phyloP scores from a whole-genome alignment of 2,329 filamentous ascomycete species.

The Aureobasidium sp. region DNA sequence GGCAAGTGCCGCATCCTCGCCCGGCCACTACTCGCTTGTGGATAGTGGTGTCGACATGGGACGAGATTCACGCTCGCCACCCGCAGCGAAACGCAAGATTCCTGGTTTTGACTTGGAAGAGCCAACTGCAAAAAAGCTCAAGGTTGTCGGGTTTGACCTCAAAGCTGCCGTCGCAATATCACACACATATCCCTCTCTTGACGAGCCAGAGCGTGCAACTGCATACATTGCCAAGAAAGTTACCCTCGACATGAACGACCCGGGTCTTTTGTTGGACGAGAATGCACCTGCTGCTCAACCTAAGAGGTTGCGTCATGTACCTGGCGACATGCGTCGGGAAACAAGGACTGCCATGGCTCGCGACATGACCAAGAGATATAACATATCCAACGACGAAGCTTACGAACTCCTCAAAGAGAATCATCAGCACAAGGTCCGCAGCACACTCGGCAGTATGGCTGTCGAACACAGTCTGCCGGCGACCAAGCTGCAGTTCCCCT shows the following conservation, averaged over 20 bases:
- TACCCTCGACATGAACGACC: slow-evolving; percentile 80
- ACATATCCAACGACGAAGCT: slow-evolving; percentile 91
- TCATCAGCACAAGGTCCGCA: slow-evolving; percentile 90
- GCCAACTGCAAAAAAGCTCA: slow-evolving; percentile 24
- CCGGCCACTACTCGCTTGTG: slow-evolving; percentile 15
- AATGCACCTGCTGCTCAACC: slow-evolving; percentile 56
- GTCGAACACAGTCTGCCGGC: slow-evolving; percentile 93
- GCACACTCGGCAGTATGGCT: slow-evolving; percentile 82
- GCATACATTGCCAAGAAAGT: slow-evolving; percentile 69
- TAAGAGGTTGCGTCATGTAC: slow-evolving; percentile 46
- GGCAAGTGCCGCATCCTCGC: slow-evolving; percentile 46
- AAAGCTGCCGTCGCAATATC: slow-evolving; percentile 45
- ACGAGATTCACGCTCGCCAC: slow-evolving; percentile 25
- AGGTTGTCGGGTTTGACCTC: slow-evolving; percentile 15
- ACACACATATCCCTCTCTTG: slow-evolving; percentile 64
- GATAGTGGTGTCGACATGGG: slow-evolving; percentile 24
- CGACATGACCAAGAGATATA: slow-evolving; percentile 75
- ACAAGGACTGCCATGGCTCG: slow-evolving; percentile 63
- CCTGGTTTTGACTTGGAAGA: slow-evolving; percentile 3
- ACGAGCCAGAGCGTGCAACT: slow-evolving; percentile 71
- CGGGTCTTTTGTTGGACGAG: slow-evolving; percentile 76
- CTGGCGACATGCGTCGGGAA: slow-evolving; percentile 57
- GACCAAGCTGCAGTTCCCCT: slow-evolving; percentile 85
- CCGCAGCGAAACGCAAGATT: slow-evolving; percentile 60
- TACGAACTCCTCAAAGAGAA: slow-evolving; percentile 96